Conservation (phyloP, 768 basidiomycete species). For the Hygrophoropsis aurantiaca region DNA sequence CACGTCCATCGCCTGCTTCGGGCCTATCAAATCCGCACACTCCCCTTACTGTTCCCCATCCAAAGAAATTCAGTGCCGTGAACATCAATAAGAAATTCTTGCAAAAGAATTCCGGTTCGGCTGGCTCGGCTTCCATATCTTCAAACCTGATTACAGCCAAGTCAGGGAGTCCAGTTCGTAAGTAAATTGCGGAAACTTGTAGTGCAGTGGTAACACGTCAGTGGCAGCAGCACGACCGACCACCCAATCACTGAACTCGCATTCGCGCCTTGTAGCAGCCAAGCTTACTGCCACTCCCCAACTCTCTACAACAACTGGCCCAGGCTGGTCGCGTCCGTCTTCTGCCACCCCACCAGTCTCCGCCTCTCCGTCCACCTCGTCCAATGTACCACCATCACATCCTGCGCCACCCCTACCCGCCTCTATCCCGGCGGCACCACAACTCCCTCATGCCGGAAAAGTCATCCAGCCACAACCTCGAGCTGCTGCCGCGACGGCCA, state of each 20-base stretch:
- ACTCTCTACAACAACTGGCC: constrained; percentile 53
- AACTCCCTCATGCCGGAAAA: constrained; percentile 58
- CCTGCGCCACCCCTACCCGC: constrained; percentile 41
- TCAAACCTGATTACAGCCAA: constrained; percentile 47
- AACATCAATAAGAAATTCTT: constrained; percentile 98
- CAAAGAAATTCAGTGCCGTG: constrained; percentile 85
- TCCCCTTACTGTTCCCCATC: constrained; percentile 44
- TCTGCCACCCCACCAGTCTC: constrained; percentile 65
- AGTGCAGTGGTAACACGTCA: constrained; percentile 16
- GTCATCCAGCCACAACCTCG: constrained; percentile 67
- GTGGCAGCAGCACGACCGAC: constrained; percentile 52
- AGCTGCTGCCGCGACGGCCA: constrained; percentile 31
- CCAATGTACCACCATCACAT: constrained; percentile 45
- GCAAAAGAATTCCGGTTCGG: constrained; percentile 76
- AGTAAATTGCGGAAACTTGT: constrained; percentile 24
- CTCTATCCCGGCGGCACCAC: constrained; percentile 39
- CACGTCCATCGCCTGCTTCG: constrained; percentile 7
- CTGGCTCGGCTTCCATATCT: constrained; percentile 45
- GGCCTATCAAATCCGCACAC: constrained; percentile 10
- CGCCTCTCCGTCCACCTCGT: constrained; percentile 47
- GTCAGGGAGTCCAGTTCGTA: constrained; percentile 53
- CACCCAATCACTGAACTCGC: constrained; percentile 52
- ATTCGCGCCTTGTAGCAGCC: constrained; percentile 83
- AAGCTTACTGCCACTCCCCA: constrained; percentile 75
- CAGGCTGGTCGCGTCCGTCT: constrained; percentile 80